Base-by-base conservation (phyloP, 345 rosid genomes). In the Eucalyptus polyanthemos region DNA sequence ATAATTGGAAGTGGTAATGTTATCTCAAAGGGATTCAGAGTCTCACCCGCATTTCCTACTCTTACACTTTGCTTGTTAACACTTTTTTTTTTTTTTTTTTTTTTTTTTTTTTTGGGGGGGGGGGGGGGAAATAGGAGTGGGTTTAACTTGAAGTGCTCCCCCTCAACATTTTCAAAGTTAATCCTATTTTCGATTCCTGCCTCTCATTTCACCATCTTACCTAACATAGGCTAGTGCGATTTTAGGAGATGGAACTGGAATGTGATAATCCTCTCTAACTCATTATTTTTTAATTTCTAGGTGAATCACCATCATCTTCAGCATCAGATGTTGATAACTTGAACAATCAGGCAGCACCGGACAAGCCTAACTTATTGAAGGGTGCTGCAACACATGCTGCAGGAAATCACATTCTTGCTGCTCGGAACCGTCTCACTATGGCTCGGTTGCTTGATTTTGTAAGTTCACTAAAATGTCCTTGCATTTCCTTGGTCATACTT, bases 271-370 rank as follows among this genome's bases (percentile, higher is more conserved):
- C 19, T 76, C 40, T 51, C 24, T 24, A 31, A 50, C 72, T 19
- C 19, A 80, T 17, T 58, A 54, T 54, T 69, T 54, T 34, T 83
- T 9, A 45, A 22, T 89, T 89, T 88, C 88, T 92, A 96, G 99
- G 99, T 91, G 99, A 96, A 90, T 97, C 99, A 67, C 99, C 99
- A 49, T 96, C 98, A 60, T 97, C 99, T 87, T 96, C 97, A 34
- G 94, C 95, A 90, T 97, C 99, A 14, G 99, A 97, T 91, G 92
- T 95, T 45, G 99, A 97, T 91, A 95, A 93, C 93, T 91, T 95
- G 89, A 94, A 92, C 89, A 94, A 94, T 91, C 96, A 94, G 91
- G 93, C 90, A 87, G 86, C 92, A 76, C 88, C 69, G 10, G 97
- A 96, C 87, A 96, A 91, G 93, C 90, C 93, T 87, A 89, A 93